Base-by-base conservation (phyloP, 176 grass and related monocot species). In the Musa acuminata region DNA sequence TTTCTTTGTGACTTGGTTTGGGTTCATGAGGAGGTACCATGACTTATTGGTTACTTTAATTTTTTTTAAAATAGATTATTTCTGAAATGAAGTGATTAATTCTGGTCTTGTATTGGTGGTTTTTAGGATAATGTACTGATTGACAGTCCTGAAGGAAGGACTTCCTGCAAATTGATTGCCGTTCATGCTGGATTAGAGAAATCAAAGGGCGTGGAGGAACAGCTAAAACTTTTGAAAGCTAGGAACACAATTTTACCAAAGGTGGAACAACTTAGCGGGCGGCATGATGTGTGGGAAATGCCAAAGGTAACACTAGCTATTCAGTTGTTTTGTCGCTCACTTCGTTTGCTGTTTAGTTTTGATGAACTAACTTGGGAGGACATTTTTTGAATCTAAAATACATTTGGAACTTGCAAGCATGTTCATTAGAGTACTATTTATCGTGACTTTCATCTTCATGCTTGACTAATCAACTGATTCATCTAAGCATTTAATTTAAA, bases 121-220 rank as follows among this genome's bases (percentile, higher is more conserved):
- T 73, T 14, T 84, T 55, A 98, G 95, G 88, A 98, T 64, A 75
- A 87, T 7, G 80, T 98, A 27, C 73, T 57, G 17, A 78, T 93
- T 62, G 78, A 93, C 77, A 93, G 72, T 1, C 82, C 90, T 9
- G 81, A 79, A 85, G 88, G 90, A 20, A 87, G 80, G 66, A 85
- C 89, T 53, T 70, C 81, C 19, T 98, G 88, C 80, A 86, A 87
- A 8, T 53, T 98, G 53, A 93, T 98, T 51, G 86, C 90, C 1
- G 95, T 93, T 79, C 95, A 98, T 78, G 88, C 90, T 80, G 95
- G 95, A 49, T 84, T 98, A 57, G 75, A 80, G 52, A 91, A 74
- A 82, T 82, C 86, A 24, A 78, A 83, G 52, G 78, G 82, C 58
- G 77, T 98, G 55, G 75, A 84, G 77, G 95, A 91, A 70, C 90